Conservation (phyloP, 1,139 yeast species). For the Saccharomyces hybrid region DNA sequence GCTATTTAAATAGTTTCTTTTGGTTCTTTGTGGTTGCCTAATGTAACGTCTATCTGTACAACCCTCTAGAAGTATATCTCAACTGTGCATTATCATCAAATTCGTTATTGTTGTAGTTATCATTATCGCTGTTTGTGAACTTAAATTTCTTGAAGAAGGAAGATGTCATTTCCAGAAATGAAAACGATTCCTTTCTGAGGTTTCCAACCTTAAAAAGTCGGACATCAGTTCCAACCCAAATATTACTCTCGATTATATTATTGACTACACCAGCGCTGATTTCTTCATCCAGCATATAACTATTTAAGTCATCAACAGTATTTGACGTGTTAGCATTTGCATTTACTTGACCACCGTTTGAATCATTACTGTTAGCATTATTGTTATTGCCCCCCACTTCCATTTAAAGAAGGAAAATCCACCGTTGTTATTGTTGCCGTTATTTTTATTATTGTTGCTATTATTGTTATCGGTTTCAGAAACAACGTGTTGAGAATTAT, state of each 20-base stretch:
- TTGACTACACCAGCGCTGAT: neutral
- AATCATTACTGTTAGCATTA: conserved; percentile 10
- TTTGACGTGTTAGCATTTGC: conserved; percentile 6
- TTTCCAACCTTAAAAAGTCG: conserved; percentile 51
- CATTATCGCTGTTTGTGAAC: conserved; percentile 18
- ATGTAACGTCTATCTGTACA: neutral
- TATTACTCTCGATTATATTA: conserved; percentile 29
- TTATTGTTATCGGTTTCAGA: neutral
- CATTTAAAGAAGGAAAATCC: conserved; percentile 22
- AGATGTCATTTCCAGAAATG: conserved; percentile 32
- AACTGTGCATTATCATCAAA: neutral
- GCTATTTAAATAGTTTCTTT: neutral
- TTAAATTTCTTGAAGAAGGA: conserved; percentile 28
- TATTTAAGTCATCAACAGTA: conserved; percentile 7
- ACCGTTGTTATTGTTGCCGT: conserved; percentile 7
- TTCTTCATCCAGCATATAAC: conserved; percentile 18
- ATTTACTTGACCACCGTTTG: neutral
- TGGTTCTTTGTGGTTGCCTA: neutral
- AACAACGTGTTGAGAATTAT: neutral
- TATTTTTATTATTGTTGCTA: conserved; percentile 1
- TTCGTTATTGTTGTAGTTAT: conserved; percentile 5
- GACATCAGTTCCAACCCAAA: conserved; percentile 62
- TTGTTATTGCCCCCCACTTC: conserved; percentile 28
- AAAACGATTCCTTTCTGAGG: conserved; percentile 29
- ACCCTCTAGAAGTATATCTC: conserved; percentile 1